Evolutionary conservation across 2,329 filamentous ascomycete species (phyloP).

Genomic region (Dothistroma pini): DNA sequence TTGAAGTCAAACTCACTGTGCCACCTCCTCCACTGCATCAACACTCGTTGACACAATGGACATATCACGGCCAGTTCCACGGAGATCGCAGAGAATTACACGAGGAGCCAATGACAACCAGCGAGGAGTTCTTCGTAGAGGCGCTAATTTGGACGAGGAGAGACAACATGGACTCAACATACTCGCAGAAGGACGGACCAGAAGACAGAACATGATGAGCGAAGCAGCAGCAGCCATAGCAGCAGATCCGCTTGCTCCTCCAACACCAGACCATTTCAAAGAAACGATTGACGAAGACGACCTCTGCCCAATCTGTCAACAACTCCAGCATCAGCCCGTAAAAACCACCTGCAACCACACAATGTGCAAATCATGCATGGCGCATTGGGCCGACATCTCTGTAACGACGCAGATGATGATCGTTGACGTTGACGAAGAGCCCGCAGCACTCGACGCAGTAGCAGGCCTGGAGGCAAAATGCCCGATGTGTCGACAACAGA

Average conservation of each 20-base stretch:
- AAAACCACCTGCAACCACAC: slow-evolving; percentile 43
- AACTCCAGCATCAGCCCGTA: slow-evolving; percentile 43
- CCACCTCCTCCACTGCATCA: background rate
- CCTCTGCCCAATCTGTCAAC: slow-evolving; percentile 45
- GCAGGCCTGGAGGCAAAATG: slow-evolving; percentile 40
- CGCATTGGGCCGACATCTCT: slow-evolving; percentile 45
- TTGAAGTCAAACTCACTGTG: background rate
- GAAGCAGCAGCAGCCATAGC: background rate
- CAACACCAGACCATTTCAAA: background rate
- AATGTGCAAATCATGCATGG: slow-evolving; percentile 46
- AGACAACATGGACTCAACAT: background rate
- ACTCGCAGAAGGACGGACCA: background rate
- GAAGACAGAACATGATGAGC: background rate
- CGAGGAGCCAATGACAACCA: background rate
- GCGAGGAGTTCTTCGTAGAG: background rate
- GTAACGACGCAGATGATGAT: slow-evolving; percentile 39
- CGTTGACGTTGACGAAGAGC: slow-evolving; percentile 38
- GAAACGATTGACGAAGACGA: slow-evolving; percentile 39
- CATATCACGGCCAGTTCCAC: background rate
- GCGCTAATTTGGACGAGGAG: background rate
- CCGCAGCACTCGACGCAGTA: slow-evolving; percentile 28
- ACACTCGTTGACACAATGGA: background rate
- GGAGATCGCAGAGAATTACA: background rate
- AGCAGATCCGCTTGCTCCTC: background rate
- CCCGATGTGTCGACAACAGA: slow-evolving; percentile 46